These are phyloP conservation scores for Fusarium setosum DNA, from an alignment of 2,329 filamentous ascomycete species.

Conservation along the genomic window DNA sequence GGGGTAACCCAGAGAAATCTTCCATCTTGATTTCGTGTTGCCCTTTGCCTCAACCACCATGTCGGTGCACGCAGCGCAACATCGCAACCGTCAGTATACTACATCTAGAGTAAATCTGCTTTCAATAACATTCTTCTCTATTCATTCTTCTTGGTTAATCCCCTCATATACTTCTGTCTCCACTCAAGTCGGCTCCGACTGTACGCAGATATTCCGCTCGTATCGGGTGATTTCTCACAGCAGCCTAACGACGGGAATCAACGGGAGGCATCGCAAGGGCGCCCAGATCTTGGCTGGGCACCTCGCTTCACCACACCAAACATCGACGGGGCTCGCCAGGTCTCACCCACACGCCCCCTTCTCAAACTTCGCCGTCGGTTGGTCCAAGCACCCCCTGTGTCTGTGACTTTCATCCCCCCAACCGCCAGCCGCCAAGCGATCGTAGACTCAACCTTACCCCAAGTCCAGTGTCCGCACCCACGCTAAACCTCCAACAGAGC, in stretches of 20 bases:
- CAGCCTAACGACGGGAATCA: not conserved
- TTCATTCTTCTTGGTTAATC: not conserved
- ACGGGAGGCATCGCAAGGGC: not conserved
- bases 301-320: not conserved
- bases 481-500: not conserved
- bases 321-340: too few relatives aligned
- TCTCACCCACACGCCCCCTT: not conserved
- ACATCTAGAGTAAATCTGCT: too few relatives aligned
- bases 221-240: not conserved
- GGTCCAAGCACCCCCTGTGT: not conserved
- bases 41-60: not conserved
- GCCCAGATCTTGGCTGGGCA: not conserved
- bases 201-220: not conserved
- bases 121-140: not conserved
- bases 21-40: not conserved
- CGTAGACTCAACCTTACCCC: not conserved
- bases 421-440: not conserved
- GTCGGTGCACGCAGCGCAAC: not conserved
- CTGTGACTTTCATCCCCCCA: not conserved
- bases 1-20: not conserved
- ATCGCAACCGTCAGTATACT: not conserved
- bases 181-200: not conserved
- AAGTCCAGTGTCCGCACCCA: not conserved
- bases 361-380: not conserved
- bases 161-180: not conserved